Percentiles rank a stretch among this genome's conserved stretches.
Conservation (phyloP, 1,139 yeast genomes). For the Diutina scorzettiae region DNA sequence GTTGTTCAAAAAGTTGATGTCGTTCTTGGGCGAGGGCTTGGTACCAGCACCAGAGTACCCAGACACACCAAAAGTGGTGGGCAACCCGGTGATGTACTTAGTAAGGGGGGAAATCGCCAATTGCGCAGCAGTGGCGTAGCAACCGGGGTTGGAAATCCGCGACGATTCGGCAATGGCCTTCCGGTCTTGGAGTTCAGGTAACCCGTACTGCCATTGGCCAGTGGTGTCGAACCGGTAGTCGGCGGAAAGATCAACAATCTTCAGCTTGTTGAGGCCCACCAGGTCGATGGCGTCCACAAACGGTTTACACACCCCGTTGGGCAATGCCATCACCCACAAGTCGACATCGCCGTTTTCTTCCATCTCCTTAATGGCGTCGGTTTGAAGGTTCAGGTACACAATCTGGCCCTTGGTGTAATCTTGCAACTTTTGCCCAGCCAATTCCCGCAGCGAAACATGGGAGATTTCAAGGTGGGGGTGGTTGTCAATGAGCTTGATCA, state of each 20-base stretch:
- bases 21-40: slow-evolving; percentile 94
- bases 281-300: slow-evolving; percentile 88
- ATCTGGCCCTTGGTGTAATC: slow-evolving; percentile 80
- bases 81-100: slow-evolving; percentile 53
- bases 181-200: slow-evolving; percentile 74
- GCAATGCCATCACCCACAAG: slow-evolving; percentile 98
- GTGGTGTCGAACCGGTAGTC: slow-evolving; percentile 89
- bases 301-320: slow-evolving; percentile 96
- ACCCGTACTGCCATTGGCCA: slow-evolving; percentile 85
- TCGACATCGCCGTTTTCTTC: slow-evolving; percentile 76
- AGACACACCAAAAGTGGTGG: slow-evolving; percentile 86
- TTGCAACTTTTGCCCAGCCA: slow-evolving; percentile 72
- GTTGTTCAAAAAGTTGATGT: slow-evolving; percentile 55
- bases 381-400: slow-evolving; percentile 72
- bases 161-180: slow-evolving; percentile 55
- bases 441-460: slow-evolving; percentile 92
- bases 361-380: slow-evolving; percentile 70
- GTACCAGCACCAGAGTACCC: slow-evolving; percentile 99
- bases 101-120: slow-evolving; percentile 78
- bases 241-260: slow-evolving; percentile 86
- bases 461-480: slow-evolving; percentile 84
- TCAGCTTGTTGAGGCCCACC: slow-evolving; percentile 46
- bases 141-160: slow-evolving; percentile 92
- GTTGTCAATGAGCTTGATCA: slow-evolving; percentile 71
- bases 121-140: slow-evolving; percentile 98